Conservation (phyloP, 2,329 filamentous ascomycete species). For the Colletotrichum lupini region DNA sequence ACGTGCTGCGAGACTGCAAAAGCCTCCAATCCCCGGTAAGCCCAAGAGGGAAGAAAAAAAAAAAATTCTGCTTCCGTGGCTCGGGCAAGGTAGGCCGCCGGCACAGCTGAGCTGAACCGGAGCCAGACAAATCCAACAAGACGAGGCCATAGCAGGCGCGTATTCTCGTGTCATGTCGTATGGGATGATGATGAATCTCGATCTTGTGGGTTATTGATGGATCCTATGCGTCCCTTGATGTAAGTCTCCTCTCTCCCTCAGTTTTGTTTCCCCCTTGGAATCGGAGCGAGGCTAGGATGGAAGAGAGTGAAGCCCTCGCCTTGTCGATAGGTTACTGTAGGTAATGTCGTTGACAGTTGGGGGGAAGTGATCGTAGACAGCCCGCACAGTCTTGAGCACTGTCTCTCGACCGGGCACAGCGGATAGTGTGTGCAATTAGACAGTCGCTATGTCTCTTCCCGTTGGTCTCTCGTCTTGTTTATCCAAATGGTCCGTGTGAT, state of each 20-base stretch:
- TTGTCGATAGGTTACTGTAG: neutral
- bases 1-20: neutral
- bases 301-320: neutral
- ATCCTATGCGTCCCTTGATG: neutral
- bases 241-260: neutral
- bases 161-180: neutral
- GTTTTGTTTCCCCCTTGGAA: neutral
- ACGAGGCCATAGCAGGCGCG: neutral
- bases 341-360: neutral
- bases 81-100: neutral
- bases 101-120: neutral
- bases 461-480: neutral
- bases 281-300: neutral
- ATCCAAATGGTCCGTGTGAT: neutral
- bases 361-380: neutral
- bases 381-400: neutral
- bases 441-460: neutral
- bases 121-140: neutral
- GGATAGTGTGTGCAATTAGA: neutral
- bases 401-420: neutral
- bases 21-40: conserved; percentile 5
- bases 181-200: neutral
- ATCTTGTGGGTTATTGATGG: neutral
- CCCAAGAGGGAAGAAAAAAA: neutral
- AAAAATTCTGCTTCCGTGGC: neutral